Conservation (phyloP, 1,139 yeast species). For the Scheffersomyces quercinus region DNA sequence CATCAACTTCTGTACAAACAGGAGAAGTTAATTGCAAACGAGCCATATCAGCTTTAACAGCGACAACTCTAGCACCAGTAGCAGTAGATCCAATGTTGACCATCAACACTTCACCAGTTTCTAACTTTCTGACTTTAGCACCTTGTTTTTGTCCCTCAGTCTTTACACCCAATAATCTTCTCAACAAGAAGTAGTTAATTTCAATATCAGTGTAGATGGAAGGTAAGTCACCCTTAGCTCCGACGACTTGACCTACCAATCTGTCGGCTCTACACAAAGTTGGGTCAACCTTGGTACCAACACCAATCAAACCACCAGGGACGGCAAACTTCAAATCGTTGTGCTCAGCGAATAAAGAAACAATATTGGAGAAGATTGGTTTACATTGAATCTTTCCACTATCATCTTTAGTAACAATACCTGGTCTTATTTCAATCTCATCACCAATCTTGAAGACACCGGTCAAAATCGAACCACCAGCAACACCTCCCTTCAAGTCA, state of each 20-base stretch:
- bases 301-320: conserved; percentile 99
- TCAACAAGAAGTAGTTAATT: conserved; percentile 92
- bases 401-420: conserved; percentile 94
- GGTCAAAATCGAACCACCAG: conserved; percentile 96
- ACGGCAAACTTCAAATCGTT: conserved; percentile 98
- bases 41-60: conserved; percentile 99
- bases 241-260: conserved; percentile 98
- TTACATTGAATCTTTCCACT: conserved; percentile 92
- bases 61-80: conserved; percentile 97
- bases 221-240: conserved; percentile 94
- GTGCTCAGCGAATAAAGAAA: conserved; percentile 94
- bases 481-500: conserved; percentile 99
- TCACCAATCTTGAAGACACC: conserved; percentile 98
- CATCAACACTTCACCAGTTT: conserved; percentile 95
- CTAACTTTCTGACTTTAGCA: conserved; percentile 93
- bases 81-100: conserved; percentile 99
- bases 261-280: conserved; percentile 99
- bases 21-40: conserved; percentile 95
- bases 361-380: conserved; percentile 92
- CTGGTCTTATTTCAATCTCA: conserved; percentile 98
- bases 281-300: conserved; percentile 98
- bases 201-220: conserved; percentile 96
- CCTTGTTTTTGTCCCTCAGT: conserved; percentile 95
- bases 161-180: conserved; percentile 97
- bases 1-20: conserved; percentile 97